phyloP scores from a whole-genome alignment of 768 basidiomycete species.

The Nidula microcarpa region DNA sequence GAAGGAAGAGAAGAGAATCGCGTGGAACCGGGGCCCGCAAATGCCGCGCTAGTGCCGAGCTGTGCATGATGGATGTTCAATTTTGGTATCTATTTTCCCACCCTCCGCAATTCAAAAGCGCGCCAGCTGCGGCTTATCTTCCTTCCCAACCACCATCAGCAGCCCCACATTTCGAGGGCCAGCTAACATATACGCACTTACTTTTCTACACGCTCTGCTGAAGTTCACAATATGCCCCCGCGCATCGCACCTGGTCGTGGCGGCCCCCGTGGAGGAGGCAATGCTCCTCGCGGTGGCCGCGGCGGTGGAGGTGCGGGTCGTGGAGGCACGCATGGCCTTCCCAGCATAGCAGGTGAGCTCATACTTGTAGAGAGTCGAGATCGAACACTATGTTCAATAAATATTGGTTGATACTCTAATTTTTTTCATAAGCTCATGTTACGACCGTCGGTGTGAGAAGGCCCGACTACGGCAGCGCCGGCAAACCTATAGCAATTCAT shows the following conservation, averaged over 20 bases:
- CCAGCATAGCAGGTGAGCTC: constrained; percentile 28
- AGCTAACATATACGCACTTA: background rate
- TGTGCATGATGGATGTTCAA: too few relatives aligned
- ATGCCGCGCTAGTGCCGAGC: too few relatives aligned
- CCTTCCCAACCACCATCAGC: background rate
- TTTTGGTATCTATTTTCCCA: too few relatives aligned
- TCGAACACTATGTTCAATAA: constrained; percentile 2
- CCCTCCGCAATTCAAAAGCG: too few relatives aligned
- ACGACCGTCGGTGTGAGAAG: constrained; percentile 62
- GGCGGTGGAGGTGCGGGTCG: constrained; percentile 25
- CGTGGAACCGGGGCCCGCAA: too few relatives aligned
- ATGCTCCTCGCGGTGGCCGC: constrained; percentile 14
- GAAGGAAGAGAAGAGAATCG: too few relatives aligned
- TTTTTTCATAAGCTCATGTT: constrained; percentile 21
- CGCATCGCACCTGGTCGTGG: constrained; percentile 18
- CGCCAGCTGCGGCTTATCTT: background rate
- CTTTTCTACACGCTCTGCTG: background rate
- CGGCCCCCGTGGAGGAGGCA: constrained; percentile 14
- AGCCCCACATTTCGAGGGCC: background rate
- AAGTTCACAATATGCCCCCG: constrained; percentile 4
- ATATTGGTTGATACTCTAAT: constrained; percentile 1
- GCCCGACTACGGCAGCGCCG: constrained; percentile 47
- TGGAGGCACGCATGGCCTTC: constrained; percentile 16
- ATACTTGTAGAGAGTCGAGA: constrained; percentile 11
- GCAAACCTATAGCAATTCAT: constrained; percentile 13